These are phyloP conservation scores for Filobasidium wieringae DNA, from an alignment of 768 basidiomycete genomes.

Conservation along the genomic window DNA sequence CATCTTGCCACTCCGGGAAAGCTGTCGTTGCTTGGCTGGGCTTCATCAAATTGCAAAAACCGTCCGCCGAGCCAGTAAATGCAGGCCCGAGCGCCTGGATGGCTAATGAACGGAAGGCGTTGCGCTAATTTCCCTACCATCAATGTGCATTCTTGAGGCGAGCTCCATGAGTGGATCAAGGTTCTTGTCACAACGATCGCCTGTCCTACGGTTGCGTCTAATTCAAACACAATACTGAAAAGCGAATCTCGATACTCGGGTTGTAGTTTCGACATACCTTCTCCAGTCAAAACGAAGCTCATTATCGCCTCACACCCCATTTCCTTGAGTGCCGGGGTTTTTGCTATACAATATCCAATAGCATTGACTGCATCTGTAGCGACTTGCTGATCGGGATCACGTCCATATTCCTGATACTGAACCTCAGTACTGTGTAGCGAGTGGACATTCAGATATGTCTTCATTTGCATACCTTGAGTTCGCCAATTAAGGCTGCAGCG, in stretches of 20 bases:
- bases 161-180: slow-evolving; percentile 54
- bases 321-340: not conserved
- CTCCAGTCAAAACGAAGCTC: slow-evolving; percentile 60
- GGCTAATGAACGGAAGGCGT: slow-evolving; percentile 64
- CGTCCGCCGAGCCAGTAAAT: slow-evolving; percentile 90
- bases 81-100: slow-evolving; percentile 70
- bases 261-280: slow-evolving; percentile 46
- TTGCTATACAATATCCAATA: slow-evolving; percentile 58
- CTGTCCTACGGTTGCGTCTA: slow-evolving; percentile 64
- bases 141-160: slow-evolving; percentile 42
- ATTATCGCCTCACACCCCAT: slow-evolving; percentile 47
- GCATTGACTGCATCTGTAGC: slow-evolving; percentile 63
- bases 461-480: slow-evolving; percentile 61
- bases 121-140: slow-evolving; percentile 71
- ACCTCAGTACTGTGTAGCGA: not conserved
- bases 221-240: not conserved
- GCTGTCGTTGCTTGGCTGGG: not conserved
- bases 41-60: too few species aligned
- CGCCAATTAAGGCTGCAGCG: slow-evolving; percentile 58
- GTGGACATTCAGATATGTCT: not conserved
- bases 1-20: slow-evolving; percentile 46
- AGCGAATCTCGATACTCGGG: not conserved
- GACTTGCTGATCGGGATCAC: slow-evolving; percentile 61
- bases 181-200: slow-evolving; percentile 76
- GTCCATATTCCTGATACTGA: slow-evolving; percentile 57